A percentile compares a stretch with the other conserved stretches of the same genome.
Conservation (phyloP, 1,284 basidiomycete genomes). For the Cutaneotrichosporon mucoides region DNA sequence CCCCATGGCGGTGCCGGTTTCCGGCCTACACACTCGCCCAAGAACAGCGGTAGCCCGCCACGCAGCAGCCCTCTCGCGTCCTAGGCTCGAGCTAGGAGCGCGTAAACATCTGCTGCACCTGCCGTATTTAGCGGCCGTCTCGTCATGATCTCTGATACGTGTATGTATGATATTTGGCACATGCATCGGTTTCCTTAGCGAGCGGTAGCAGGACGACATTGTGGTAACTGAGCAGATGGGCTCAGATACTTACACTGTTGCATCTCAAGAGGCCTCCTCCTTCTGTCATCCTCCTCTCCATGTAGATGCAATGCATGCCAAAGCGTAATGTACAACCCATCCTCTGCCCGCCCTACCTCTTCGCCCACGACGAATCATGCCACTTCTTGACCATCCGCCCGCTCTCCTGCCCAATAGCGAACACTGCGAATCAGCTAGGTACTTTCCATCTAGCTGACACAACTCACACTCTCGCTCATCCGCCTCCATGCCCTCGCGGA, state of each 20-base stretch:
- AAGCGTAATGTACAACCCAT: background rate
- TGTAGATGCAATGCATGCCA: background rate
- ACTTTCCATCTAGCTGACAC: too few relatives aligned
- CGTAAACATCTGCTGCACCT: too few relatives aligned
- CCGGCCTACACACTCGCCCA: background rate
- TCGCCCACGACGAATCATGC: constrained; percentile 59
- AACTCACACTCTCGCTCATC: constrained; percentile 80
- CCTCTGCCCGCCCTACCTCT: background rate
- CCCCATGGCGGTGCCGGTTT: background rate
- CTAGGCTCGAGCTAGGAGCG: background rate
- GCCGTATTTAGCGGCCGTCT: too few relatives aligned
- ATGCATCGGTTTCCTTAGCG: background rate
- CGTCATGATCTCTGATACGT: background rate
- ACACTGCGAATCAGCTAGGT: too few relatives aligned
- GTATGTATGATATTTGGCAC: background rate
- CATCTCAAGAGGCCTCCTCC: too few relatives aligned
- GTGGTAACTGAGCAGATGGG: too few relatives aligned
- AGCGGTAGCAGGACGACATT: too few relatives aligned
- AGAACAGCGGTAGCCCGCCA: background rate
- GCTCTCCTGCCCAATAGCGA: constrained; percentile 68
- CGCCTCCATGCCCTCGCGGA: constrained; percentile 80
- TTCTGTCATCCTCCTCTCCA: too few relatives aligned
- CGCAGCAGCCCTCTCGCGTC: constrained; percentile 1
- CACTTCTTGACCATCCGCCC: constrained; percentile 69
- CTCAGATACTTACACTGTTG: too few relatives aligned